phyloP scores from a whole-genome alignment of 768 basidiomycete genomes.

The Mycena epipterygia region DNA sequence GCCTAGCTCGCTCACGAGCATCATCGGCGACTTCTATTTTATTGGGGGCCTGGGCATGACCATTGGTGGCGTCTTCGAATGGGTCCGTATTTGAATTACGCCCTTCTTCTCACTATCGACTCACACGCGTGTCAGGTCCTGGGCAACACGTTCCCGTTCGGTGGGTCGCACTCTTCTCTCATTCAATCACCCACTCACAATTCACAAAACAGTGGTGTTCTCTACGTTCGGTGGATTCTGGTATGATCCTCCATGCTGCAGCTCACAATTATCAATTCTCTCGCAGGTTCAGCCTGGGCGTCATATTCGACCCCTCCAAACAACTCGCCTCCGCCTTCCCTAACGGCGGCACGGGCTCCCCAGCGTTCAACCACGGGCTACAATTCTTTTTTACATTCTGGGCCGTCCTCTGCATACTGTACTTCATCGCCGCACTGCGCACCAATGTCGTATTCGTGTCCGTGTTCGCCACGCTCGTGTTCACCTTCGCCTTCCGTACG shows the following conservation, averaged over 20 bases:
- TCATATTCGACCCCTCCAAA: conserved; percentile 32
- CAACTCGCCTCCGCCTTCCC: conserved; percentile 26
- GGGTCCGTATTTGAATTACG: conserved; percentile 18
- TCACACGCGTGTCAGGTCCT: conserved; percentile 30
- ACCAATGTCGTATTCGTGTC: conserved; percentile 33
- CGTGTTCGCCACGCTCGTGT: conserved; percentile 25
- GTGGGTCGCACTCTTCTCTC: neutral
- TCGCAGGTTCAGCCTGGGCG: conserved; percentile 31
- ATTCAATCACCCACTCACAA: neutral
- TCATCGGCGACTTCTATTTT: conserved; percentile 36
- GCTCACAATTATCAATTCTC: neutral
- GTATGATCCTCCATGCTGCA: neutral
- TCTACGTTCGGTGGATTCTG: conserved; percentile 37
- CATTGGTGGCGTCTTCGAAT: conserved; percentile 36
- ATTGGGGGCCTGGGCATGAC: conserved; percentile 36
- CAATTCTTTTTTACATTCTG: conserved; percentile 33
- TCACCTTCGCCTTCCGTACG: conserved; percentile 27
- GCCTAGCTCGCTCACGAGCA: conserved; percentile 20
- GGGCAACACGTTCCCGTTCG: conserved; percentile 38
- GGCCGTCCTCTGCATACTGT: conserved; percentile 29
- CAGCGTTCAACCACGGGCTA: conserved; percentile 30
- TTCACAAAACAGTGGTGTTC: conserved; percentile 27
- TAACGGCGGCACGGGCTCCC: conserved; percentile 9
- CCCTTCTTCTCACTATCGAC: neutral
- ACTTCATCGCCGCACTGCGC: conserved; percentile 29